These are phyloP conservation scores for Globisporangium radiosum DNA, from an alignment of 352 stramenopile genomes.

Conservation along the genomic window DNA sequence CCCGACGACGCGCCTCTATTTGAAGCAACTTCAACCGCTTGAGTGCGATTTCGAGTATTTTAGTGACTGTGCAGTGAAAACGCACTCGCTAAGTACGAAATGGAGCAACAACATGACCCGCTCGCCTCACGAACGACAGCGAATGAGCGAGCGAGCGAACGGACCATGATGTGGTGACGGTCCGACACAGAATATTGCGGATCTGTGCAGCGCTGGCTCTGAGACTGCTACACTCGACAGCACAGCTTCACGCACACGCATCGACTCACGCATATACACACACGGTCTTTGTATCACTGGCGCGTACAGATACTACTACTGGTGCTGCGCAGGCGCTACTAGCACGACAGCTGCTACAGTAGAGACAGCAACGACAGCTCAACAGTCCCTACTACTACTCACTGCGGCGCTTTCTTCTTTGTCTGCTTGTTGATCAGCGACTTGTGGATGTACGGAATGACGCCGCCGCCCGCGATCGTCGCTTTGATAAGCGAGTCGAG, in stretches of 20 bases:
- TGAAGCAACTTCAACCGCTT: too few relatives aligned
- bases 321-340: not conserved
- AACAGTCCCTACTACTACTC: slow-evolving; percentile 11
- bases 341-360: not conserved
- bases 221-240: too few relatives aligned
- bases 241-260: too few relatives aligned
- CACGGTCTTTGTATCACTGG: not conserved
- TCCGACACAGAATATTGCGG: too few relatives aligned
- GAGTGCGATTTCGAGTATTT: too few relatives aligned
- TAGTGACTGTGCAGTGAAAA: too few relatives aligned
- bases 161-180: too few relatives aligned
- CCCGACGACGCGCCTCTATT: too few relatives aligned
- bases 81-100: not conserved
- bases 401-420: slow-evolving; percentile 83
- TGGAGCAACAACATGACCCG: not conserved
- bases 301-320: not conserved
- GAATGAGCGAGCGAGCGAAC: too few relatives aligned
- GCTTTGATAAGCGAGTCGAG: slow-evolving; percentile 99
- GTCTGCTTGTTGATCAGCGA: slow-evolving; percentile 98
- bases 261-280: not conserved
- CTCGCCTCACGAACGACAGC: too few relatives aligned
- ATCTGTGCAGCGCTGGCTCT: too few relatives aligned
- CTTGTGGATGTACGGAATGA: slow-evolving; percentile 99
- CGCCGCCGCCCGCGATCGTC: slow-evolving; percentile 99
- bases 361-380: not conserved